Percentiles rank a stretch among this genome's conserved stretches.
Conservation (phyloP, 169 alveolate genomes). For the Plasmodium knowlesi region DNA sequence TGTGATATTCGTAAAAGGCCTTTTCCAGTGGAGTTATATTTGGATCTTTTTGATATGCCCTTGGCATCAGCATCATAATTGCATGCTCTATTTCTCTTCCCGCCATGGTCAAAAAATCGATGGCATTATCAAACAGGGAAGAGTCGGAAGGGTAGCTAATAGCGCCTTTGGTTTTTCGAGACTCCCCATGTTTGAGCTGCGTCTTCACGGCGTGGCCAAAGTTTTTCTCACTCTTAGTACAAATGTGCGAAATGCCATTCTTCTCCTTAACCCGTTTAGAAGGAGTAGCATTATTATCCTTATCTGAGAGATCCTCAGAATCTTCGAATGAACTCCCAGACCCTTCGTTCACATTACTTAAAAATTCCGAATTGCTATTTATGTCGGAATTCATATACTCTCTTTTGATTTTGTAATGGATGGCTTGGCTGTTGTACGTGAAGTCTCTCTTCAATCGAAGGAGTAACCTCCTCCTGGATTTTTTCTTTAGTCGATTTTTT, state of each 20-base stretch:
- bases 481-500: conserved; percentile 69
- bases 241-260: neutral
- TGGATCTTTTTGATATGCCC: conserved; percentile 77
- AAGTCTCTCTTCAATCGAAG: conserved; percentile 65
- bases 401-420: conserved; percentile 66
- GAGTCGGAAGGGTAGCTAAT: conserved; percentile 74
- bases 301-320: neutral
- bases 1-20: conserved; percentile 79
- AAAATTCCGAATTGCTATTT: conserved; percentile 69
- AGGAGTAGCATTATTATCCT: neutral
- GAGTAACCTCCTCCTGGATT: conserved; percentile 67
- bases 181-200: conserved; percentile 26
- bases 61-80: conserved; percentile 75
- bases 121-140: conserved; percentile 69
- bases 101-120: conserved; percentile 66
- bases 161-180: conserved; percentile 69
- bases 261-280: neutral
- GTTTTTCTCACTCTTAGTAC: conserved; percentile 7
- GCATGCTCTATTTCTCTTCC: conserved; percentile 76
- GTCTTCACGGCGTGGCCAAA: conserved; percentile 25
- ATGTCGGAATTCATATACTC: conserved; percentile 70
- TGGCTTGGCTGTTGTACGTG: conserved; percentile 62
- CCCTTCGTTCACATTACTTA: conserved; percentile 42
- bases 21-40: conserved; percentile 68
- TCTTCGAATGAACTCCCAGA: conserved; percentile 47